Percentiles rank a stretch among this genome's conserved stretches.
Conservation (phyloP, 345 rosid genomes). For the Psidium guajava region DNA sequence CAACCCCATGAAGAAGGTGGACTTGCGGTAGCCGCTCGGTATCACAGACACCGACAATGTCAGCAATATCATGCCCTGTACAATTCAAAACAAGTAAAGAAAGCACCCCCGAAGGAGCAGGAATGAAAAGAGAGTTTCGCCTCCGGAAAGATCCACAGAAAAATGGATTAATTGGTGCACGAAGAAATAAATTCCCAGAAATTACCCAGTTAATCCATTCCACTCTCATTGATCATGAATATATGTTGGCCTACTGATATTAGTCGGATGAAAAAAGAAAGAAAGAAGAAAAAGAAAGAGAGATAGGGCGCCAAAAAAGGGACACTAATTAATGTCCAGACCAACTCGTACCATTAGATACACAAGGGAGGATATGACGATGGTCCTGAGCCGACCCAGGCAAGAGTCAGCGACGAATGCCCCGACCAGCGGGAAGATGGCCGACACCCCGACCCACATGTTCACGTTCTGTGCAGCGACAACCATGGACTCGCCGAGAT, state of each 20-base stretch:
- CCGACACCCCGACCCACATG: conserved; percentile 71
- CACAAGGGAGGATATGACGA: conserved; percentile 46
- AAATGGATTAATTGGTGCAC: background rate
- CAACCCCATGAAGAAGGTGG: conserved; percentile 57
- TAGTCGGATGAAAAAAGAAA: background rate
- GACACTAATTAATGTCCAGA: background rate
- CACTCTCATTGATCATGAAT: background rate
- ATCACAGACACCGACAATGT: conserved; percentile 48
- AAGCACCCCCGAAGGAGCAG: background rate
- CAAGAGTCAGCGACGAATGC: conserved; percentile 72
- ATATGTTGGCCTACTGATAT: background rate
- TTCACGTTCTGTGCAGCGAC: conserved; percentile 62
- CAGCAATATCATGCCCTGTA: conserved; percentile 67
- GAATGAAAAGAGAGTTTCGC: background rate
- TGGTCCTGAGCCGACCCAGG: conserved; percentile 84
- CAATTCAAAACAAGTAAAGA: background rate
- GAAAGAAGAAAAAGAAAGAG: too few species aligned
- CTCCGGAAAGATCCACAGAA: background rate
- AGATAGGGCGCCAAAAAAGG: background rate
- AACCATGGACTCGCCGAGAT: conserved; percentile 40
- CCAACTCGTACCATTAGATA: conserved; percentile 30
- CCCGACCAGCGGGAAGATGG: conserved; percentile 67
- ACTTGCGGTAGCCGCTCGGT: conserved; percentile 19
- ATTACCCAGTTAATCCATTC: background rate
- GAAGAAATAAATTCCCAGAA: background rate